These are phyloP conservation scores for Gamarada debralockiae DNA, from an alignment of 495 filamentous ascomycete genomes.

Conservation along the genomic window DNA sequence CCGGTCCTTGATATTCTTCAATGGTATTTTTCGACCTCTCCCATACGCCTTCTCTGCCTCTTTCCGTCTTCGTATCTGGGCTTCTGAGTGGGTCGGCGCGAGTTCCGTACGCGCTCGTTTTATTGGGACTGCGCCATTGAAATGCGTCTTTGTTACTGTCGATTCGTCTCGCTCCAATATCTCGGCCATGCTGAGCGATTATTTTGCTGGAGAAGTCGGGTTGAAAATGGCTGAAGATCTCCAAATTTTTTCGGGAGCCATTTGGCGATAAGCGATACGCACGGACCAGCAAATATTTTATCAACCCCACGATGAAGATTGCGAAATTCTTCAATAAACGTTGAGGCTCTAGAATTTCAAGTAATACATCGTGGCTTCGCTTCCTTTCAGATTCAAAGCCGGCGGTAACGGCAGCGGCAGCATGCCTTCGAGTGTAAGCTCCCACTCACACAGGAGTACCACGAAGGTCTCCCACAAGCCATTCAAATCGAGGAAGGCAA, in stretches of 20 bases:
- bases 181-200: background rate
- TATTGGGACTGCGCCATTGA: constrained; percentile 43
- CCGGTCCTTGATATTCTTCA: constrained; percentile 66
- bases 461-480: constrained; percentile 81
- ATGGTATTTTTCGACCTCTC: constrained; percentile 64
- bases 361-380: constrained; percentile 37
- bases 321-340: background rate
- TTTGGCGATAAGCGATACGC: background rate
- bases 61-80: constrained; percentile 38
- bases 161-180: constrained; percentile 16
- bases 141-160: constrained; percentile 4
- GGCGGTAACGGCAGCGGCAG: constrained; percentile 64
- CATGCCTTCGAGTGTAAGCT: constrained; percentile 52
- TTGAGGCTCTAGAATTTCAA: background rate
- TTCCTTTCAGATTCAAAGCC: constrained; percentile 86
- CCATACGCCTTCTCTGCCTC: constrained; percentile 80
- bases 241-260: background rate
- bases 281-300: background rate
- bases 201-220: background rate
- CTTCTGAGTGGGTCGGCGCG: constrained; percentile 37
- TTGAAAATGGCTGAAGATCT: background rate
- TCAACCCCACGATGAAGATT: background rate
- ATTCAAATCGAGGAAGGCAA: constrained; percentile 87
- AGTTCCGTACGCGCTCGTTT: constrained; percentile 39
- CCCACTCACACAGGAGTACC: constrained; percentile 87